Base-by-base conservation (phyloP, 2,329 filamentous ascomycete species). In the Fusarium succisae region DNA sequence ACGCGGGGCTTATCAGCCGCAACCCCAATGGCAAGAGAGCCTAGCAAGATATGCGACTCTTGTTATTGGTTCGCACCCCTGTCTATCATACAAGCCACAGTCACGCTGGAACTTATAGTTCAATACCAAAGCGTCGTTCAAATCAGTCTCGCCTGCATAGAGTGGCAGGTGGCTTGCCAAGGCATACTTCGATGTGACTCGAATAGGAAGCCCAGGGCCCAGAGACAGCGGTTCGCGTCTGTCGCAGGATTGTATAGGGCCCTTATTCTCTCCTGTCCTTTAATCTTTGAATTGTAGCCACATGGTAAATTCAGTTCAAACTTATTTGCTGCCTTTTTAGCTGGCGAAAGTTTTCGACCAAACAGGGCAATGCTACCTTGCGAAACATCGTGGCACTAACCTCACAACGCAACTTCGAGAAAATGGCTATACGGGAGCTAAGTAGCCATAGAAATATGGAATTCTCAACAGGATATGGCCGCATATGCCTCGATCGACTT, bases 241-340 rank as follows among this genome's bases (percentile, higher is more conserved):
- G 13, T 15, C 3, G 3, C 18, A 20, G 24, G 9, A 14, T 45
- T 4, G 5, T 9, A 24, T 26, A 13, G 6, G 11, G 44, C 12
- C 8, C 3, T 45, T 26, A 26, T 9, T 20, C 24, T 45, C 8
- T 4, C 1, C 6, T 20, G 8, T 14, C 3, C 18, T 26, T 20
- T 20, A 8, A 26, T 20, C 1, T 20, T 28, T 5, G 13, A 17
- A 17, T 22, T 14, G 0, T 17, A 15, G 14, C 8, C 14, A 4
- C 24, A 28, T 22, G 6, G 24, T 9, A 28, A 47, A 10, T 20
- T 6, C 10, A 22, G 12, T 22, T 11, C 5, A 47, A 48, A 1
- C 9, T 10, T 6, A 22, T 28, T 11, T 0, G 18, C 22, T 28
- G 14, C 18, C 18, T 47, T 3, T 2, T 14, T 47, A 10, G 18